Evolutionary conservation across 2,329 filamentous ascomycete genomes (phyloP).

Genomic region (Bipolaris oryzae): DNA sequence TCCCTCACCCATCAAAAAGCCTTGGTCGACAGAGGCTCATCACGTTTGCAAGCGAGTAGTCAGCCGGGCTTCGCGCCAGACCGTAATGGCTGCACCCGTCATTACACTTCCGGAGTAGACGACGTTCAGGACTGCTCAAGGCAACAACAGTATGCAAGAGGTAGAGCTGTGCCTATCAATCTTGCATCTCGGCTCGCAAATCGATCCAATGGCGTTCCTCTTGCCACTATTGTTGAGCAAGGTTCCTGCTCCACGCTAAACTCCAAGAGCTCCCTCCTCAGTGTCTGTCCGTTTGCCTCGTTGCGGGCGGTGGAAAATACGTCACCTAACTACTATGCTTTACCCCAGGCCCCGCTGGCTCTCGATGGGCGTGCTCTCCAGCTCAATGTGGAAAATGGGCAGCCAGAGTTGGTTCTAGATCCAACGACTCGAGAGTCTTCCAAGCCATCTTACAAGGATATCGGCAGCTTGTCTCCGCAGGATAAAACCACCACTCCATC

Average conservation of each 20-base stretch:
- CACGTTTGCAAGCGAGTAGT: conserved; percentile 4
- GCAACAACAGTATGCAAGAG: conserved; percentile 26
- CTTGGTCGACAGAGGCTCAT: conserved; percentile 17
- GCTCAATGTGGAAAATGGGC: conserved; percentile 25
- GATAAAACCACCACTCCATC: conserved; percentile 19
- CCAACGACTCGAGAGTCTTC: neutral
- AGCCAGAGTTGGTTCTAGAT: conserved; percentile 9
- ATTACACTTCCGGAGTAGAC: conserved; percentile 7
- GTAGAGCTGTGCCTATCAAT: conserved; percentile 31
- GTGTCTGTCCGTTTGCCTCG: conserved; percentile 26
- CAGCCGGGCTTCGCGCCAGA: conserved; percentile 8
- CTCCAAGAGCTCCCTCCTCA: conserved; percentile 40
- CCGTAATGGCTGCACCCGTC: conserved; percentile 23
- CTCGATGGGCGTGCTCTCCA: conserved; percentile 24
- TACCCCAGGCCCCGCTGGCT: conserved; percentile 23
- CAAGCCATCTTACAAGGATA: conserved; percentile 10
- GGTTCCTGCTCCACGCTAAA: conserved; percentile 50
- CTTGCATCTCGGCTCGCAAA: conserved; percentile 35
- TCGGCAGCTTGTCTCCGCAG: conserved; percentile 7
- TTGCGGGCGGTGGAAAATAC: conserved; percentile 20
- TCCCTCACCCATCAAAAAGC: conserved; percentile 31
- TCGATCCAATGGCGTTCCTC: conserved; percentile 44
- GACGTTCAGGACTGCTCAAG: conserved; percentile 7
- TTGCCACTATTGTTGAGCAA: conserved; percentile 54
- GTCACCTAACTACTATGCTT: conserved; percentile 20